phyloP scores from a whole-genome alignment of 2,329 filamentous ascomycete genomes.

The Alternaria gansuensis region DNA sequence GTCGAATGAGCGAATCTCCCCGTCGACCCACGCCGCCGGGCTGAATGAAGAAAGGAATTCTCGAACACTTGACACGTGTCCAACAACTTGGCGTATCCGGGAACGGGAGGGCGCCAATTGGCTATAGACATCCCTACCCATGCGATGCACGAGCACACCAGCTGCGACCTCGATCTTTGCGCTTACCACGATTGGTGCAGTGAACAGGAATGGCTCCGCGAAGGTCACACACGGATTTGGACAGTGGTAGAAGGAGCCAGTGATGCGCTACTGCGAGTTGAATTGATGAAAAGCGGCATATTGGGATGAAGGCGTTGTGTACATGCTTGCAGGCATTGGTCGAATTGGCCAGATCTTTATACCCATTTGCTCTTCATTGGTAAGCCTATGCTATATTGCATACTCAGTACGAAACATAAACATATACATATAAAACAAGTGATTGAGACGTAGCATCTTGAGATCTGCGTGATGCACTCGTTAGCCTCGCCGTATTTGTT shows the following conservation, averaged over 20 bases:
- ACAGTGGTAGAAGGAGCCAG: background rate
- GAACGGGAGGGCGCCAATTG: background rate
- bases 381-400: background rate
- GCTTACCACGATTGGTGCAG: background rate
- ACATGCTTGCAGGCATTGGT: conserved; percentile 5
- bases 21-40: conserved; percentile 8
- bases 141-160: conserved; percentile 1
- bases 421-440: background rate
- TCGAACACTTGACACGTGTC: background rate
- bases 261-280: background rate
- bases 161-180: background rate
- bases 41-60: conserved; percentile 4
- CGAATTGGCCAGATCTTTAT: conserved; percentile 8
- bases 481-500: background rate
- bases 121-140: conserved; percentile 2
- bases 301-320: conserved; percentile 5
- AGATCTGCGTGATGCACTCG: background rate
- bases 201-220: background rate
- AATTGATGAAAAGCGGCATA: background rate
- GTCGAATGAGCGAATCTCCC: conserved; percentile 12
- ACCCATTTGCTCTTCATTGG: conserved; percentile 16
- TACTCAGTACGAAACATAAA: background rate
- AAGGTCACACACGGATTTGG: background rate
- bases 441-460: background rate
- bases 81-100: background rate